Base-by-base conservation (phyloP, 176 grass and related monocot genomes). In the Dactylis glomerata region DNA sequence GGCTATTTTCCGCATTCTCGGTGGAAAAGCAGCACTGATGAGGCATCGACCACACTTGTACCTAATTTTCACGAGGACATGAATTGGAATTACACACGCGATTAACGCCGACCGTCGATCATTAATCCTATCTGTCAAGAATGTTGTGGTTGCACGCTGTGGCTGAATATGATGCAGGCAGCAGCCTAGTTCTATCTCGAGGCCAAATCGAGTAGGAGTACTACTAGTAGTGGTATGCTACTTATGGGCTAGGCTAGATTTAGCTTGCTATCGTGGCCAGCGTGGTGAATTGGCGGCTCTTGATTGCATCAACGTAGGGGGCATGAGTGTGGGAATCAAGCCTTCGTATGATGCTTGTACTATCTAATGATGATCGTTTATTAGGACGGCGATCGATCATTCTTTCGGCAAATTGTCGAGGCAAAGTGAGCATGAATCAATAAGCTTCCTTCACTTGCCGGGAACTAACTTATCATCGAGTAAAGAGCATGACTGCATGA, bases 291-390 rank as follows among this genome's bases (percentile, higher is more conserved):
- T 63, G 15, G 37, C 26, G n/a, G 72, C 12, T 61, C 52, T 77
- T 17, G 40, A 73, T 89, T 13, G 40, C 77, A 52, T 63, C 68
- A 77, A 82, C 66, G 41, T 16, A 77, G 24, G 24, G 77, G 61
- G 22, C 83, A 42, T 69, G 51, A 59, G 82, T 50, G 31, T n/a
- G 50, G 59, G 30, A 85, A 77, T 83, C 61, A 78, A 80, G 16
- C 50, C 37, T 59, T 81, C 1, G 28, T 61, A 86, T 77, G 77
- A 70, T 76, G 69, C 68, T 49, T 38, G 68, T 45, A 72, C 68
- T 45, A 59, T 62, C 24, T 63, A 65, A 85, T 89, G 62, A 85
- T 82, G 88, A 68, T 68, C 61, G 33, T 77, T 76, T 42, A 82
- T 81, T 85, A 85, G 66, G 82, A 8, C 78, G 31, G 78, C 3